phyloP scores from a whole-genome alignment of 305 asterid genomes.

The Solanum aculeatissimum region DNA sequence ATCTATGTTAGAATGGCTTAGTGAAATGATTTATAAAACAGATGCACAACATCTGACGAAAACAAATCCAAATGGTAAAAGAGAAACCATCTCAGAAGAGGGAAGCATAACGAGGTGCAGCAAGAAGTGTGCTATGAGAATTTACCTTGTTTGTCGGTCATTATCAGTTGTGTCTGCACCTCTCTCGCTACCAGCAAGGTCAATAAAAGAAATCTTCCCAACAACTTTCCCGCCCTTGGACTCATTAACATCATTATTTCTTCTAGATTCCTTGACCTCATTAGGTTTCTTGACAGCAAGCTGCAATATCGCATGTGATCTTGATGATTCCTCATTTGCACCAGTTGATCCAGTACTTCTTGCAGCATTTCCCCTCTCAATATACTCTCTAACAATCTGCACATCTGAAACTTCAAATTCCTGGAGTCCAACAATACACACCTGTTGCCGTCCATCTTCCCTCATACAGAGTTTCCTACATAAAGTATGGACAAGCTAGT shows the following conservation, averaged over 20 bases:
- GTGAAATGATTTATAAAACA: not conserved
- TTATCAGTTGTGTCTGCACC: constrained; percentile 99
- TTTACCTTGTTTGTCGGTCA: constrained; percentile 90
- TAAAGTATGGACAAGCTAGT: not conserved
- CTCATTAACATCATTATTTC: constrained; percentile 79
- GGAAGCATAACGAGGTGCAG: not conserved
- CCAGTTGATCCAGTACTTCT: constrained; percentile 99
- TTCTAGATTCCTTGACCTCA: constrained; percentile 72
- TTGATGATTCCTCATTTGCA: constrained; percentile 95
- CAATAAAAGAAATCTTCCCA: constrained; percentile 97
- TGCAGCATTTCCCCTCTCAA: constrained; percentile 84
- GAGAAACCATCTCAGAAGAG: not conserved
- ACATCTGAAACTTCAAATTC: constrained; percentile 90
- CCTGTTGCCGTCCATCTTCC: constrained; percentile 99
- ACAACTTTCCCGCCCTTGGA: constrained; percentile 78
- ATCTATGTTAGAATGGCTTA: not conserved
- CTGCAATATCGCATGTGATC: constrained; percentile 99
- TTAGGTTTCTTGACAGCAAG: constrained; percentile 73
- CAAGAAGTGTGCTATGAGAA: not conserved
- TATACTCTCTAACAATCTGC: constrained; percentile 80
- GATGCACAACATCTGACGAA: not conserved
- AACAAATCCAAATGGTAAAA: not conserved
- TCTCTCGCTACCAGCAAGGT: constrained; percentile 99
- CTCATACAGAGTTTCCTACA: constrained; percentile 95
- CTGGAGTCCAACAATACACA: constrained; percentile 96